A percentile compares a stretch with the other conserved stretches of the same genome.
Evolutionary conservation across 805 yeast species (phyloP).

Genomic region (Wickerhamomyces chaumierensis): DNA sequence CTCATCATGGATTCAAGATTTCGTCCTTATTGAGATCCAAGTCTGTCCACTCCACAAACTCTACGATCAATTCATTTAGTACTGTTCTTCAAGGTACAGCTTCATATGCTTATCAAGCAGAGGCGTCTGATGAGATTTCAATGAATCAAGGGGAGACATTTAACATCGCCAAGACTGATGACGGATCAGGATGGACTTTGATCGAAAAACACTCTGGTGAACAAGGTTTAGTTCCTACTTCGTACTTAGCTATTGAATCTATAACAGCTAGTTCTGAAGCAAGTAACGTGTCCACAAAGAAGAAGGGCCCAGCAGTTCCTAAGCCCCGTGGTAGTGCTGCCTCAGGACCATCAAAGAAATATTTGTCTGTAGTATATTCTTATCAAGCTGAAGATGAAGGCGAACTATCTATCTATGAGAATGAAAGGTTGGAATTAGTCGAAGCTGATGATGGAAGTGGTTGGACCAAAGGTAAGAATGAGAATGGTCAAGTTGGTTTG

Average conservation of each 20-base stretch:
- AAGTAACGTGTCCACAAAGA: not conserved
- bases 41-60: conserved; percentile 5
- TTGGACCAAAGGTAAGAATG: conserved; percentile 82
- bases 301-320: conserved; percentile 2
- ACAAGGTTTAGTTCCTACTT: conserved; percentile 77
- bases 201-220: conserved; percentile 36
- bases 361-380: conserved; percentile 5
- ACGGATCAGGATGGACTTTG: conserved; percentile 84
- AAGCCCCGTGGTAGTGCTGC: conserved; percentile 16
- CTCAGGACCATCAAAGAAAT: too few species aligned
- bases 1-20: conserved; percentile 6
- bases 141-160: conserved; percentile 52
- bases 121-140: conserved; percentile 67
- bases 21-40: conserved; percentile 13
- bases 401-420: conserved; percentile 61
- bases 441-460: conserved; percentile 70
- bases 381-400: conserved; percentile 44
- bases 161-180: conserved; percentile 53
- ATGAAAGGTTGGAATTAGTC: conserved; percentile 61
- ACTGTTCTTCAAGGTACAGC: conserved; percentile 29
- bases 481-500: conserved; percentile 52
- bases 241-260: conserved; percentile 46
- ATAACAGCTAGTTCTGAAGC: not conserved
- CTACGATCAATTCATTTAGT: conserved; percentile 11
- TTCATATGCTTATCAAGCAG: conserved; percentile 30